Base-by-base conservation (phyloP, 805 yeast genomes). In the Nakazawaea sp. region DNA sequence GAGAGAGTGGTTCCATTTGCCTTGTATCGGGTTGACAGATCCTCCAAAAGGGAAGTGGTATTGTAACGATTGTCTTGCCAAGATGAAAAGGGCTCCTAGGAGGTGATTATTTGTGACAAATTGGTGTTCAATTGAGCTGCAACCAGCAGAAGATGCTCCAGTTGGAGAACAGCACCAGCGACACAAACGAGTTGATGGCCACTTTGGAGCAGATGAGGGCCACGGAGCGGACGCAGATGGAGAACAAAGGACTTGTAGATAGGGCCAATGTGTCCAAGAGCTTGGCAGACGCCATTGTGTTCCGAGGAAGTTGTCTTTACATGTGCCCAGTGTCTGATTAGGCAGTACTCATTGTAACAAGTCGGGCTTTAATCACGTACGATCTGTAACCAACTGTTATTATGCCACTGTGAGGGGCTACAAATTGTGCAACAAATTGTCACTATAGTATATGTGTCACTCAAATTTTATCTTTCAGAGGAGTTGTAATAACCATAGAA, bases 1-100 rank as follows among this genome's bases (percentile, higher is more conserved):
- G 55, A 68, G 87, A 38, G 97, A 89, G 58, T 89, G 97, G 97
- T 89, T 89, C 62, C 97, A 89, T 64, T 65, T 90, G 47, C 94
- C 94, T 13, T 89, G 97, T 59, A 83, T 86, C 30, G 96, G 96
- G 1, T 70, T 88, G 49, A 76, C 80, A 35, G 79, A 87, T 34
- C 74, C 90, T 4, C 97, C 97, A 2, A 83, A 80, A 62, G 88
- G 88, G 10, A 81, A 80, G 50, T 82, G 90, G 90, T 80, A 73
- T 48, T 82, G 90, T 53, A 78, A 79, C 38, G 84, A 78, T 43
- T 82, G 90, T 55, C 25, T 44, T 26, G 46, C 43, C 3, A 56
- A 51, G 32, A 25, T 45, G 38, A 52, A 46, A 27, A 28, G 30
- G 16, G n/a, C n/a, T n/a, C n/a, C n/a, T n/a, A n/a, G n/a, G n/a